Percentiles rank a stretch among this genome's conserved stretches.
Conservation (phyloP, 306 rosid genomes). For the Albizia julibrissin region DNA sequence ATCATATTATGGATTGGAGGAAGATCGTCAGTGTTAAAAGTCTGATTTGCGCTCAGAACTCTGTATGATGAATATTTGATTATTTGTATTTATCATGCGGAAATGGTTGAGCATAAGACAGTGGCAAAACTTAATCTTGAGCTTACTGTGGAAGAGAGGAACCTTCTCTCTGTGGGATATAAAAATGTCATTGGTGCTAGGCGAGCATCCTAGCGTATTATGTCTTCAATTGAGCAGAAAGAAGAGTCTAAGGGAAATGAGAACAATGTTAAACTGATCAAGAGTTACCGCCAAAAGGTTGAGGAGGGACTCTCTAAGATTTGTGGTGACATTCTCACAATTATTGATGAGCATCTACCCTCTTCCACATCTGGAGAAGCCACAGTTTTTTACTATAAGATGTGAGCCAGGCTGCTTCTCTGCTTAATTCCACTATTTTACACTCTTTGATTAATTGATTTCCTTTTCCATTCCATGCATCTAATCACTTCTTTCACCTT, state of each 20-base stretch:
- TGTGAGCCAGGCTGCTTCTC: constrained; percentile 56
- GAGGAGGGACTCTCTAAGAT: constrained; percentile 95
- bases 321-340: constrained; percentile 78
- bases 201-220: constrained; percentile 96
- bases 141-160: constrained; percentile 95
- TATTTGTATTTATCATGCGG: constrained; percentile 46
- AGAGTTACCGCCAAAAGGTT: constrained; percentile 86
- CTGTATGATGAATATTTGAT: background rate
- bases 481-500: constrained; percentile 22
- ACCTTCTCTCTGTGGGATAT: constrained; percentile 95
- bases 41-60: background rate
- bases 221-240: constrained; percentile 98
- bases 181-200: constrained; percentile 95
- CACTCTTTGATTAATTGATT: constrained; percentile 24
- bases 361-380: constrained; percentile 88
- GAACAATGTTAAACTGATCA: constrained; percentile 82
- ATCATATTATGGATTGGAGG: background rate
- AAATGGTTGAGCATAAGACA: constrained; percentile 91
- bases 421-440: background rate
- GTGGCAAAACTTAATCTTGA: constrained; percentile 91
- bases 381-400: constrained; percentile 91
- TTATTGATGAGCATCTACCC: constrained; percentile 83
- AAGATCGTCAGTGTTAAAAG: background rate
- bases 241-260: constrained; percentile 96
- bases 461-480: constrained; percentile 1